Evolutionary conservation across 2,329 filamentous ascomycete genomes (phyloP).

Genomic region (Fusarium robinianum): DNA sequence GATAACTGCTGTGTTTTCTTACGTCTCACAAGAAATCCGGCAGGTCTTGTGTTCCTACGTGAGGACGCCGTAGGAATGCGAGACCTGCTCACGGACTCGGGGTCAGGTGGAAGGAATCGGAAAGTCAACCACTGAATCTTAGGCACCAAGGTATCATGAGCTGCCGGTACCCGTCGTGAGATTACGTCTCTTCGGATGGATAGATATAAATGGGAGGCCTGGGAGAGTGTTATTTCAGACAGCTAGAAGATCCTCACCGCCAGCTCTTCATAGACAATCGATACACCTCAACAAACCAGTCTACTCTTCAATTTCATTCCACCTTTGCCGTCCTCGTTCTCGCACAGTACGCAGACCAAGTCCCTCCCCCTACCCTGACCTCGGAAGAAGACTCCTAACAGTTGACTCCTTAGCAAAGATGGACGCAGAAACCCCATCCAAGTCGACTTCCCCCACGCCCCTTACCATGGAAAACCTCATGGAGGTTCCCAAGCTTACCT

Average conservation of each 20-base stretch:
- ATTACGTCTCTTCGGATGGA: background rate
- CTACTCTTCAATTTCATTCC: background rate
- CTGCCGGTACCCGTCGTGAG: background rate
- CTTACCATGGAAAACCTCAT: background rate
- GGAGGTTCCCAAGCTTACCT: background rate
- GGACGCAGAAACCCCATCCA: background rate
- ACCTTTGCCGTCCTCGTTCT: background rate
- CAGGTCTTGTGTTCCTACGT: background rate
- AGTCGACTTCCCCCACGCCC: background rate
- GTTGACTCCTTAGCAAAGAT: background rate
- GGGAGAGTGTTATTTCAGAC: background rate
- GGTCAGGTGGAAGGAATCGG: background rate
- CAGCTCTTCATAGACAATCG: background rate
- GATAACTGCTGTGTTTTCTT: background rate
- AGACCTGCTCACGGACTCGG: background rate
- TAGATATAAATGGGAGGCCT: background rate
- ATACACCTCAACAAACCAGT: background rate
- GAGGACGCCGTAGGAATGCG: background rate
- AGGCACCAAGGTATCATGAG: too few species aligned
- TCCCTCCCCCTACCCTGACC: background rate
- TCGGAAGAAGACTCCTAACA: background rate
- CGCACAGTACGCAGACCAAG: background rate
- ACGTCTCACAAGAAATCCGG: background rate
- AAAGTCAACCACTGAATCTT: too few species aligned
- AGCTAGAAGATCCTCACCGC: background rate